Evolutionary conservation across 1,139 yeast species (phyloP).

Genomic region (Kodamaea anthophila): DNA sequence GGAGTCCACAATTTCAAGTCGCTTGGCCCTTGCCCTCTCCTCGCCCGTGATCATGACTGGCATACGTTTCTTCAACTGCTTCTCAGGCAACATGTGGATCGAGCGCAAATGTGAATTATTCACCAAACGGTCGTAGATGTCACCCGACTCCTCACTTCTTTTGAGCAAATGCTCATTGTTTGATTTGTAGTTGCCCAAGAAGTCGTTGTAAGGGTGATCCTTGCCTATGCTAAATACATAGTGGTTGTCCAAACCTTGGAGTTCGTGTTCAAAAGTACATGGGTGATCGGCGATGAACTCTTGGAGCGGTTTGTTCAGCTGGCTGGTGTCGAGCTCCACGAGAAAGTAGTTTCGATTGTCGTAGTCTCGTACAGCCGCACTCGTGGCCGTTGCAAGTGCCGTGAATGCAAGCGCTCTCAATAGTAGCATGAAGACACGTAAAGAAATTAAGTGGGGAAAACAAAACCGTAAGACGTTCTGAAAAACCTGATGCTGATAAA

Average conservation of each 20-base stretch:
- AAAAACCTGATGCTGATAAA: too few species aligned
- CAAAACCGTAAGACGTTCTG: too few species aligned
- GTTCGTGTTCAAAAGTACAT: slow-evolving; percentile 50
- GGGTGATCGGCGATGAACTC: slow-evolving; percentile 28
- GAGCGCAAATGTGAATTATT: slow-evolving; percentile 29
- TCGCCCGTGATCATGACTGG: slow-evolving; percentile 26
- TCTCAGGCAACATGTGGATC: slow-evolving; percentile 47
- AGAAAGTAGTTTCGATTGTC: slow-evolving; percentile 46
- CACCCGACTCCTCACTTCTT: slow-evolving; percentile 22
- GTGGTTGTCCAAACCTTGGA: slow-evolving; percentile 52
- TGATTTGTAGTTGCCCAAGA: slow-evolving; percentile 34
- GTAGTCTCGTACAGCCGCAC: slow-evolving; percentile 26
- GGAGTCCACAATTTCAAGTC: slow-evolving; percentile 34
- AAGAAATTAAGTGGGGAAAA: too few species aligned
- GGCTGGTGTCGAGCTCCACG: slow-evolving; percentile 43
- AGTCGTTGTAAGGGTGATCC: slow-evolving; percentile 24
- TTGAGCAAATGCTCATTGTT: slow-evolving; percentile 21
- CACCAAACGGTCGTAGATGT: slow-evolving; percentile 23
- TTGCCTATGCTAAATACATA: slow-evolving; percentile 55
- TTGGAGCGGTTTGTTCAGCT: slow-evolving; percentile 20
- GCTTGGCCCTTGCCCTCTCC: slow-evolving; percentile 2
- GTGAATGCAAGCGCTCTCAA: slow-evolving; percentile 2
- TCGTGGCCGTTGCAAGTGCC: slow-evolving; percentile 1
- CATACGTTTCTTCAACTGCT: slow-evolving; percentile 39
- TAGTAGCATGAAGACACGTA: background rate